Evolutionary conservation across 495 filamentous ascomycete genomes (phyloP).

Genomic region (Daldinia decipiens): DNA sequence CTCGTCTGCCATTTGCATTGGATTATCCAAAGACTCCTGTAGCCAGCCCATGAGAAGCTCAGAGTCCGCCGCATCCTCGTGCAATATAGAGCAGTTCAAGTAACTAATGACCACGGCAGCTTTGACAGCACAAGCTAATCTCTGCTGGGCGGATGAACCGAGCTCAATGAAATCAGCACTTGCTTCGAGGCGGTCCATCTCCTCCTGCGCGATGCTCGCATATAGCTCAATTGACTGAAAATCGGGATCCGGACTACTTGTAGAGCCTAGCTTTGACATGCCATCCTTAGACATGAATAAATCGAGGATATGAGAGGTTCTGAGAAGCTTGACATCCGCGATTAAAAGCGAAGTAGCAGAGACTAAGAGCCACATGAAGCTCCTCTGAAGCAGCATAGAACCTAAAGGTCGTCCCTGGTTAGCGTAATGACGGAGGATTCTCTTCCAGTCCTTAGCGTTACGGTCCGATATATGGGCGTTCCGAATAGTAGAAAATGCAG

Average conservation of each 20-base stretch:
- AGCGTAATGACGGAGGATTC: conserved; percentile 83
- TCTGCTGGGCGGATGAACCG: conserved; percentile 86
- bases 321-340: conserved; percentile 66
- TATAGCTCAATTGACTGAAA: conserved; percentile 73
- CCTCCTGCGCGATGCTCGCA: conserved; percentile 77
- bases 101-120: conserved; percentile 82
- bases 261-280: conserved; percentile 51
- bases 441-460: conserved; percentile 77
- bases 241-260: conserved; percentile 56
- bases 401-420: conserved; percentile 81
- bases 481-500: conserved; percentile 86
- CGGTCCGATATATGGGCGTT: conserved; percentile 63
- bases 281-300: conserved; percentile 69
- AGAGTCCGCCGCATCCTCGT: conserved; percentile 80
- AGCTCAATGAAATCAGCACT: conserved; percentile 88
- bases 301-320: conserved; percentile 74
- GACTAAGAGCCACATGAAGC: conserved; percentile 84
- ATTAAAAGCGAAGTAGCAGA: conserved; percentile 79
- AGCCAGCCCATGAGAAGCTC: conserved; percentile 90
- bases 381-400: conserved; percentile 89
- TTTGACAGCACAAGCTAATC: conserved; percentile 85
- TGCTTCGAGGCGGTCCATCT: conserved; percentile 87
- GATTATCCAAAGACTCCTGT: conserved; percentile 77
- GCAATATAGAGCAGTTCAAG: conserved; percentile 81
- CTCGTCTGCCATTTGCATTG: conserved; percentile 80